A percentile compares a stretch with the other conserved stretches of the same genome.
Evolutionary conservation across 2,329 filamentous ascomycete species (phyloP).

Genomic region (Penicillium olsonii): DNA sequence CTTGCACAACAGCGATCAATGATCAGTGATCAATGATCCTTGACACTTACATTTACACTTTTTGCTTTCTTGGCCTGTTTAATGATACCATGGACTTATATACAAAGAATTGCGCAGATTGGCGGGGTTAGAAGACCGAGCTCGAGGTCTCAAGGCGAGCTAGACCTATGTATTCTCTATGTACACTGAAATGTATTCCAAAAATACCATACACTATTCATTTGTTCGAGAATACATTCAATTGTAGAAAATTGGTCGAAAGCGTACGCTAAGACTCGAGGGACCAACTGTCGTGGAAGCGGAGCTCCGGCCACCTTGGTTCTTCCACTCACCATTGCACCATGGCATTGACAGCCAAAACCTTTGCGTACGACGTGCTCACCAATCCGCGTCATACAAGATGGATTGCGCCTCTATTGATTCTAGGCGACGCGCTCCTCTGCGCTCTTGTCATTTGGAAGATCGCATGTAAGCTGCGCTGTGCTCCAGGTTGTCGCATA

Average conservation of each 20-base stretch:
- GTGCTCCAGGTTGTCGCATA: conserved; percentile 5
- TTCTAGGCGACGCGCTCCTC: conserved; percentile 70
- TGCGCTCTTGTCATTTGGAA: conserved; percentile 76
- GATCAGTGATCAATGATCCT: conserved; percentile 12
- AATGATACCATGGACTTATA: conserved; percentile 29
- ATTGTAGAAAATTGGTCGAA: no score
- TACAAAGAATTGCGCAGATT: conserved; percentile 4
- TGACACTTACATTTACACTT: neutral
- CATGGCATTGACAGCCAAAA: conserved; percentile 36
- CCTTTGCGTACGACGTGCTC: conserved; percentile 43
- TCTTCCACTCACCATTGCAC: conserved; percentile 13
- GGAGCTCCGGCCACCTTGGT: conserved; percentile 24
- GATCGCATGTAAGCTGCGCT: conserved; percentile 69
- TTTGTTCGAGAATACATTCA: no score
- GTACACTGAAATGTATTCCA: conserved; percentile 19
- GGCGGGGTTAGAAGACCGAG: conserved; percentile 3
- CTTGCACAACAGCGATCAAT: conserved; percentile 18
- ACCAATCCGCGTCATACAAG: conserved; percentile 57
- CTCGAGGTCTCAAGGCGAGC: conserved; percentile 10
- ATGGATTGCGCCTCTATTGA: conserved; percentile 68
- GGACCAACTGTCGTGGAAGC: neutral
- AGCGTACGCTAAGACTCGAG: no score
- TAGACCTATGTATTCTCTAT: conserved; percentile 8
- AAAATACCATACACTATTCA: conserved; percentile 1
- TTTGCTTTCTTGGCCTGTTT: conserved; percentile 18